Percentiles rank a stretch among this genome's conserved stretches.
Evolutionary conservation across 2,329 filamentous ascomycete species (phyloP).

Genomic region (Xylaria sp.): DNA sequence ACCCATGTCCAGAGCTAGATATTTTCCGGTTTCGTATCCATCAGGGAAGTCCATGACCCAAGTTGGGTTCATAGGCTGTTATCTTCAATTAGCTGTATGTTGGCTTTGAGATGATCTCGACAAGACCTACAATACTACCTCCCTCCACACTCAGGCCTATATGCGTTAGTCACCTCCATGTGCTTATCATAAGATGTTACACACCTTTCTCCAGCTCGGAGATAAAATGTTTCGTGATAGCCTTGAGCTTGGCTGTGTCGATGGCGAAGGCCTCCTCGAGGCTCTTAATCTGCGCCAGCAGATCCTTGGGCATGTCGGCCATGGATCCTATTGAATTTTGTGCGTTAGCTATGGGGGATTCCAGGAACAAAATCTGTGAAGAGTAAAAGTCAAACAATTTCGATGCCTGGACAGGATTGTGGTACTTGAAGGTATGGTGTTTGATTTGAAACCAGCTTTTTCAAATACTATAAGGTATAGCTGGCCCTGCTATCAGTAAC

Average conservation of each 20-base stretch:
- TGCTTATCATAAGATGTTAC: constrained; percentile 10
- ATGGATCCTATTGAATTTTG: constrained; percentile 74
- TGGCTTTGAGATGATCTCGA: background rate
- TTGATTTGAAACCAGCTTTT: constrained; percentile 30
- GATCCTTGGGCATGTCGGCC: constrained; percentile 87
- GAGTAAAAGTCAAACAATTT: constrained; percentile 19
- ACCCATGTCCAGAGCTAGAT: constrained; percentile 92
- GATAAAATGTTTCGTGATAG: constrained; percentile 90
- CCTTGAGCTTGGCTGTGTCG: constrained; percentile 81
- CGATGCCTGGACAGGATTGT: constrained; percentile 21
- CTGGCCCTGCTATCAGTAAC: too few species aligned
- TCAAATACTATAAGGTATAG: constrained; percentile 29
- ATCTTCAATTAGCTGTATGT: constrained; percentile 28
- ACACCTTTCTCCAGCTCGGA: constrained; percentile 86
- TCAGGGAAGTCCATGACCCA: constrained; percentile 94
- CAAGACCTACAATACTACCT: constrained; percentile 83
- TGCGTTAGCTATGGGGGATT: constrained; percentile 14
- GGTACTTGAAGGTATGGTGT: constrained; percentile 41
- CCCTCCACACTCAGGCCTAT: constrained; percentile 85
- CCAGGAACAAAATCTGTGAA: background rate
- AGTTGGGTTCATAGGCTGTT: constrained; percentile 94
- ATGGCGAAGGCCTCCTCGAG: constrained; percentile 89
- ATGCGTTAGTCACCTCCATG: constrained; percentile 24
- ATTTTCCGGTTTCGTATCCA: constrained; percentile 88
- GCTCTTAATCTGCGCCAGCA: constrained; percentile 80